Base-by-base conservation (phyloP, 345 rosid genomes). In the Eucalyptus viminalis region DNA sequence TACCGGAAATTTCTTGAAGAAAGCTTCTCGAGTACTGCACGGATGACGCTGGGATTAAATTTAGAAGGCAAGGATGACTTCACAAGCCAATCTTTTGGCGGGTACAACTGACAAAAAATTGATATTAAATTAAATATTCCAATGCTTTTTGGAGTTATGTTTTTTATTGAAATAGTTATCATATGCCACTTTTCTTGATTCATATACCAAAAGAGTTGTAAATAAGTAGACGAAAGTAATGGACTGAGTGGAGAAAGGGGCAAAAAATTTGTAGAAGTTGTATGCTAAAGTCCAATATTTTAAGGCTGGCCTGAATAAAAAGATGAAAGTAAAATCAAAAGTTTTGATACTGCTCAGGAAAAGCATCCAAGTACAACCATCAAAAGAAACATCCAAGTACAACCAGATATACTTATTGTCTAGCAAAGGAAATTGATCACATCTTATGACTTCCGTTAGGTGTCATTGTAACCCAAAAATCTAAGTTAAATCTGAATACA, bases 71-170 rank as follows among this genome's bases (percentile, higher is more conserved):
- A 91, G 22, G 95, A 95, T 89, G 96, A 92, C 58, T 94, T 95
- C 50, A 94, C 97, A 34, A 97, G 92, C 99, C 98, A 97, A 90
- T 96, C 97, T 92, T 92, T 92, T 19, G 95, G 87, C 45, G 99
- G 96, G 89, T 92, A 97, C 31, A 90, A 62, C 99, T 97, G 96
- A 88, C 24, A 88, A 81, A 50, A 22, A 53, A 80, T 49, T 76
- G 85, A 76, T 40, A 76, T 76, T 40, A 40, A 72, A 5, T 69
- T 72, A 34, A 34, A 21, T 76, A 76, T 76, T 76, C 14, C 85
- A 40, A 76, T 40, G 85, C 47, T 2, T 40, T 76, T 76, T 37
- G 85, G 29, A 76, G 47, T 40, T 12, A 11, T 40, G 14, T 40
- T 76, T 76, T 40, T 76, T 9, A 40, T 25, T 76, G 85, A 40